Base-by-base conservation (phyloP, 2,329 filamentous ascomycete genomes). In the Xylaria sp. region DNA sequence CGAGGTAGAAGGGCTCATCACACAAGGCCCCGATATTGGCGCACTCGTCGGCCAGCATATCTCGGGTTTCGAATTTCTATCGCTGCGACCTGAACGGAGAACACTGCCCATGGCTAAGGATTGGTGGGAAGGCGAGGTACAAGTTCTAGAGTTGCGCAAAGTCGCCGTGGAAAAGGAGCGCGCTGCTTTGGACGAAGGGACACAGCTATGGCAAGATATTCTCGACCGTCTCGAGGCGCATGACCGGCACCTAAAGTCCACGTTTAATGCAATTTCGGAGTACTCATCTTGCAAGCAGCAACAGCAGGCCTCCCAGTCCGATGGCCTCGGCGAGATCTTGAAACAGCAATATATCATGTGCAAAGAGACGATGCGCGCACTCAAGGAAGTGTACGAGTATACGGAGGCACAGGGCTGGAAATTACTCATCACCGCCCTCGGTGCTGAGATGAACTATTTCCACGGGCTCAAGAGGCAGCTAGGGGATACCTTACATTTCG, bases 341-440 rank as follows among this genome's bases (percentile, higher is more conserved):
- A 75, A 72, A 41, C 70, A 72, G 3, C 84, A 87, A 58, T 75
- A 90, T 71, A 68, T 4, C 80, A 83, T 62, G 88, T 93, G 81
- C 78, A 82, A 27, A 71, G 71, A 3, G 83, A 88, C 4, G 81
- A 46, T 89, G 11, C 67, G 70, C 0, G 81, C 83, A 2, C 75
- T 94, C 3, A 81, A 87, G 54, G 75, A 79, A 15, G 81, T 83
- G 19, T 70, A 87, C 25, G 76, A 80, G 1, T 71, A 82, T 2
- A 88, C 88, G 0, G 85, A 90, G 62, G 77, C 80, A 1, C 84
- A 84, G 58, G 81, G 83, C 15, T 94, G 91, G 90, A 93, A 89
- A 58, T 77, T 93, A 15, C 79, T 94, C 17, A 87, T 93, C 4
- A 90, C 86, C 53, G 90, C 90, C 10, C 87, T 94, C 33, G 89